Conservation (phyloP, 371 early-diverging fungal genomes). For the Mortierella sp. region DNA sequence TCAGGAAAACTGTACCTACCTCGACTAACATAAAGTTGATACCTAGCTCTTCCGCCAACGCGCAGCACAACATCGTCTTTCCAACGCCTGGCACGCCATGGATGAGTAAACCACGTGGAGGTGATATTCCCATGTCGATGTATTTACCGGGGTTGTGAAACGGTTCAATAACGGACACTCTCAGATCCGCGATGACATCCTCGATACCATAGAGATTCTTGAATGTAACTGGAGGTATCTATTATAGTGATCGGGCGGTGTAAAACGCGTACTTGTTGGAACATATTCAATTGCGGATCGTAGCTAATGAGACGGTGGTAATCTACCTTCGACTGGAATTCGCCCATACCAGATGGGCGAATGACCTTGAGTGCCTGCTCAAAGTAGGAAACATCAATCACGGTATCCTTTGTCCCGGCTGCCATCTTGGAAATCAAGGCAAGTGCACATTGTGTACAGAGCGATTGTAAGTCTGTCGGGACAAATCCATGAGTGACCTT, state of each 20-base stretch:
- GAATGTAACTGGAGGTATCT: conserved; percentile 72
- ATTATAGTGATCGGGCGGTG: no score
- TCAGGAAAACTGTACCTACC: conserved; percentile 30
- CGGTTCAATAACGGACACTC: conserved; percentile 78
- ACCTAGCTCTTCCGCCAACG: conserved; percentile 87
- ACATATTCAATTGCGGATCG: no score
- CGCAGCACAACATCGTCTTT: conserved; percentile 97
- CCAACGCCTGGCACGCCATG: conserved; percentile 99
- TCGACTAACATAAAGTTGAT: conserved; percentile 83
- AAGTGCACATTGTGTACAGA: conserved; percentile 68
- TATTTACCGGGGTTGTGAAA: conserved; percentile 90
- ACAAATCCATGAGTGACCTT: conserved; percentile 95
- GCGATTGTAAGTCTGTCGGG: conserved; percentile 76
- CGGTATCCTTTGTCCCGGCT: not conserved
- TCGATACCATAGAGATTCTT: conserved; percentile 76
- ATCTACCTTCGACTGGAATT: conserved; percentile 64
- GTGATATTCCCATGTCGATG: conserved; percentile 86
- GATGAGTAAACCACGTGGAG: conserved; percentile 96
- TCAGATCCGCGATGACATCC: conserved; percentile 68
- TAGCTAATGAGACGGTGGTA: conserved; percentile 2
- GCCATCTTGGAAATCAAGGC: conserved; percentile 54
- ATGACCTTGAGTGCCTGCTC: conserved; percentile 57
- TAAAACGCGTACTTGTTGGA: no score
- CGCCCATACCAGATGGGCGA: conserved; percentile 70
- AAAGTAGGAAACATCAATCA: conserved; percentile 55